Evolutionary conservation across 371 early-diverging fungal species (phyloP).

Genomic region (Actinomucor elegans): DNA sequence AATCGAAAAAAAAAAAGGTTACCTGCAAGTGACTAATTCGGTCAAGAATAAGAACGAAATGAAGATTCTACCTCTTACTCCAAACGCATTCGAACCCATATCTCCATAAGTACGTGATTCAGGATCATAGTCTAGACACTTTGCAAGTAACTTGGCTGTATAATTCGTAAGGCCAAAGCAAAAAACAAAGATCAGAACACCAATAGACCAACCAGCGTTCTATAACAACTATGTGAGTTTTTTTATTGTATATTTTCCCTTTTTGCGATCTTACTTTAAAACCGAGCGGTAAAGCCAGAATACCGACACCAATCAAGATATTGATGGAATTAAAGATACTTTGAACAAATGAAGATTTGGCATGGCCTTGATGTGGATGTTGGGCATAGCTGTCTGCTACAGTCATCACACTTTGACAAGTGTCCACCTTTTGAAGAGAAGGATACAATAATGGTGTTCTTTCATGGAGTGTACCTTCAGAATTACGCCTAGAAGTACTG

Average conservation of each 20-base stretch:
- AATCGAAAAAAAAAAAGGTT: no score
- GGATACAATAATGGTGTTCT: slow-evolving; percentile 30
- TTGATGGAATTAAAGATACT: slow-evolving; percentile 64
- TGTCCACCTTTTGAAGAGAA: slow-evolving; percentile 28
- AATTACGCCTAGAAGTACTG: slow-evolving; percentile 5
- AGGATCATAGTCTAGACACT: slow-evolving; percentile 55
- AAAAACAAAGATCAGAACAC: slow-evolving; percentile 53
- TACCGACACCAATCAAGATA: slow-evolving; percentile 65
- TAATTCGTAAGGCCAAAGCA: slow-evolving; percentile 60
- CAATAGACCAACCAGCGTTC: slow-evolving; percentile 66
- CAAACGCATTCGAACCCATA: slow-evolving; percentile 69
- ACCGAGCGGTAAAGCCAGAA: slow-evolving; percentile 61
- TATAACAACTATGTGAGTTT: slow-evolving; percentile 15
- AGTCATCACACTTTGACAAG: slow-evolving; percentile 29
- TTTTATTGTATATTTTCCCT: neutral
- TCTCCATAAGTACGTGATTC: slow-evolving; percentile 65
- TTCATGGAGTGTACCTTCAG: slow-evolving; percentile 12
- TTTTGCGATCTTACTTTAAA: slow-evolving; percentile 41
- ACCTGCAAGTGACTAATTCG: slow-evolving; percentile 66
- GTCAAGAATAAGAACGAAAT: slow-evolving; percentile 58
- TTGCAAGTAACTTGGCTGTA: slow-evolving; percentile 65
- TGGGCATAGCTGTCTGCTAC: slow-evolving; percentile 38
- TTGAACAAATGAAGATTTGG: slow-evolving; percentile 44
- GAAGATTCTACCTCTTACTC: slow-evolving; percentile 51
- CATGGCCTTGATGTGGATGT: slow-evolving; percentile 12